These are phyloP conservation scores for Psilocybe mexicana DNA, from an alignment of 1,284 basidiomycete genomes.

Conservation along the genomic window DNA sequence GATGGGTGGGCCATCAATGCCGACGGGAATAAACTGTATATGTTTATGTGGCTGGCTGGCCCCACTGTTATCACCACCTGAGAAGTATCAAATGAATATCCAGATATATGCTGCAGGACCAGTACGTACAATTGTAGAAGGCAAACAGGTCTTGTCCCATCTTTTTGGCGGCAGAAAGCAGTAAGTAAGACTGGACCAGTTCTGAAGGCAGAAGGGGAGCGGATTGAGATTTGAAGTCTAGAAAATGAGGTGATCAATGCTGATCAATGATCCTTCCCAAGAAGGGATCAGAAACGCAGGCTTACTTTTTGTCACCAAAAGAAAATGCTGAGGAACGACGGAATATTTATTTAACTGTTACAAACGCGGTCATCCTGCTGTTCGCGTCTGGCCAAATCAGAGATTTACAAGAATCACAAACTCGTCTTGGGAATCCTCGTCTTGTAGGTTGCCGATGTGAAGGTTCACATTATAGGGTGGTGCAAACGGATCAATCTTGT, in stretches of 20 bases:
- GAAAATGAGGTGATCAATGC: background rate
- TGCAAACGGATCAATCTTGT: conserved; percentile 67
- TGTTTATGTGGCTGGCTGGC: conserved; percentile 90
- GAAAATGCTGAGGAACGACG: conserved; percentile 80
- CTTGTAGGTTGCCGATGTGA: conserved; percentile 69
- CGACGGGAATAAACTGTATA: conserved; percentile 75
- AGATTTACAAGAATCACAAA: conserved; percentile 72
- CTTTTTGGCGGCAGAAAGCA: conserved; percentile 70
- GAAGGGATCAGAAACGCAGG: background rate
- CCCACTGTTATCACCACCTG: conserved; percentile 79
- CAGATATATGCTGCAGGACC: background rate
- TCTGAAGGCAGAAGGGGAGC: conserved; percentile 79
- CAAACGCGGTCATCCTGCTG: background rate
- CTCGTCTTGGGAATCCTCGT: conserved; percentile 59
- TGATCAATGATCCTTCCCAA: conserved; percentile 3
- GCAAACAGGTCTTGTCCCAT: conserved; percentile 64
- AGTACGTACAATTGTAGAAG: conserved; percentile 79
- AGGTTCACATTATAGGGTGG: conserved; percentile 80
- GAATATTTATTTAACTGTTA: conserved; percentile 81
- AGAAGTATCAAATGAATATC: background rate
- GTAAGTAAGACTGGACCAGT: conserved; percentile 69
- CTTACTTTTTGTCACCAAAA: conserved; percentile 77
- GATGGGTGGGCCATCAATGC: conserved; percentile 66
- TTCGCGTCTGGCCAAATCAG: background rate
- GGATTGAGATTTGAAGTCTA: conserved; percentile 75